Evolutionary conservation across 495 filamentous ascomycete species (phyloP).

Genomic region (Neurospora cerealis): DNA sequence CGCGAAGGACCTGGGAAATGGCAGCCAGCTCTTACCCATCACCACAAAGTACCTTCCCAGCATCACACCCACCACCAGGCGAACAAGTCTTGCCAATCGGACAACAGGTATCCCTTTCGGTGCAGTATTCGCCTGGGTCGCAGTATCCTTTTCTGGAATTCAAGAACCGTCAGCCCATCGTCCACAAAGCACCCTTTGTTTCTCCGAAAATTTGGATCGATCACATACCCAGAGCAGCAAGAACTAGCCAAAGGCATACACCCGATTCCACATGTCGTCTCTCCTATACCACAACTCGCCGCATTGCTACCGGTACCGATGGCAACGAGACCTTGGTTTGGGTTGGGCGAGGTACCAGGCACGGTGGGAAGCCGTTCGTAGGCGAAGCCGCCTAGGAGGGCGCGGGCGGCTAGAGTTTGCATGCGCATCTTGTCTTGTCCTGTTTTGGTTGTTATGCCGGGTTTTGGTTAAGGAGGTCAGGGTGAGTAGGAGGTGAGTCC

Average conservation of each 20-base stretch:
- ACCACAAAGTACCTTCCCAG: conserved; percentile 4
- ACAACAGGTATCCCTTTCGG: conserved; percentile 8
- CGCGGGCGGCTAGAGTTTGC: background rate
- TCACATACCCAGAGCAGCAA: background rate
- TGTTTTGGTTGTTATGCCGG: background rate
- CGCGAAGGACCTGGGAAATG: too few relatives aligned
- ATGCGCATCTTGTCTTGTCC: background rate
- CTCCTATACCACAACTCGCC: background rate
- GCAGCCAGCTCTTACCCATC: background rate
- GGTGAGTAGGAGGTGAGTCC: background rate
- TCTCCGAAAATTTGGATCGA: background rate
- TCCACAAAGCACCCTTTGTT: background rate
- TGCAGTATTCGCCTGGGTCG: conserved; percentile 13
- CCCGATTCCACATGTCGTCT: background rate
- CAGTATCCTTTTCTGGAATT: conserved; percentile 6
- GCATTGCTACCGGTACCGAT: background rate
- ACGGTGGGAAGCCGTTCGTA: background rate
- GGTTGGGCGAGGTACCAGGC: background rate
- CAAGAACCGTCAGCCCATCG: background rate
- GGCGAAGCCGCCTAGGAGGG: background rate
- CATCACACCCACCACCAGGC: conserved; percentile 4
- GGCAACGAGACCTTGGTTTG: background rate
- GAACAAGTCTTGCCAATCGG: conserved; percentile 11
- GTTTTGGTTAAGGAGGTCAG: background rate
- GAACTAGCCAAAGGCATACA: background rate